These are phyloP conservation scores for Linanthus parryae DNA, from an alignment of 148 eudicot species.

Conservation along the genomic window DNA sequence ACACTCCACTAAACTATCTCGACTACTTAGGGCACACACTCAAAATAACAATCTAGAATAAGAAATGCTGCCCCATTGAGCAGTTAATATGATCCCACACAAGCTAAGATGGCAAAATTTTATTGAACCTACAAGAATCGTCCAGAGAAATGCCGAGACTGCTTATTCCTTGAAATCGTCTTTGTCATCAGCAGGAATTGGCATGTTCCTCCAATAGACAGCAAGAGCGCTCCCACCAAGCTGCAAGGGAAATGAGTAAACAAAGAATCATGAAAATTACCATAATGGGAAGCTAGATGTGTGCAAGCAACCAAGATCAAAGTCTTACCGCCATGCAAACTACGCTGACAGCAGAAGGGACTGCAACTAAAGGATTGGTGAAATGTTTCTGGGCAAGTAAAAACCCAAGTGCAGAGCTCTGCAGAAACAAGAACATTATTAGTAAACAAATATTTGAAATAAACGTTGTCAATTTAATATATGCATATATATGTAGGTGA, in stretches of 20 bases:
- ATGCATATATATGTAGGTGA: too few relatives aligned
- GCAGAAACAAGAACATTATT: constrained; percentile 14
- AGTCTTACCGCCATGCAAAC: constrained; percentile 93
- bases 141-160: too few relatives aligned
- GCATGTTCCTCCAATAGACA: constrained; percentile 88
- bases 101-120: too few relatives aligned
- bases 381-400: constrained; percentile 94
- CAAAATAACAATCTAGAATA: too few relatives aligned
- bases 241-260: constrained; percentile 25
- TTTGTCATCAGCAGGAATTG: constrained; percentile 81
- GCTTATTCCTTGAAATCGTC: constrained; percentile 86
- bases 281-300: neutral
- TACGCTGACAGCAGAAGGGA: constrained; percentile 97
- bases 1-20: too few relatives aligned
- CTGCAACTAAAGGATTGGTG: constrained; percentile 97
- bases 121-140: too few relatives aligned
- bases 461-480: too few relatives aligned
- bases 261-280: neutral
- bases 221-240: constrained; percentile 98
- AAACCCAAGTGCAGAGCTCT: constrained; percentile 99
- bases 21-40: too few relatives aligned
- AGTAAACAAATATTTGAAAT: too few relatives aligned
- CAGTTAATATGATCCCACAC: too few relatives aligned
- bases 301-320: neutral
- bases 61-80: too few relatives aligned